Conservation (phyloP, 2,329 filamentous ascomycete species). For the Ciborinia camelliae region DNA sequence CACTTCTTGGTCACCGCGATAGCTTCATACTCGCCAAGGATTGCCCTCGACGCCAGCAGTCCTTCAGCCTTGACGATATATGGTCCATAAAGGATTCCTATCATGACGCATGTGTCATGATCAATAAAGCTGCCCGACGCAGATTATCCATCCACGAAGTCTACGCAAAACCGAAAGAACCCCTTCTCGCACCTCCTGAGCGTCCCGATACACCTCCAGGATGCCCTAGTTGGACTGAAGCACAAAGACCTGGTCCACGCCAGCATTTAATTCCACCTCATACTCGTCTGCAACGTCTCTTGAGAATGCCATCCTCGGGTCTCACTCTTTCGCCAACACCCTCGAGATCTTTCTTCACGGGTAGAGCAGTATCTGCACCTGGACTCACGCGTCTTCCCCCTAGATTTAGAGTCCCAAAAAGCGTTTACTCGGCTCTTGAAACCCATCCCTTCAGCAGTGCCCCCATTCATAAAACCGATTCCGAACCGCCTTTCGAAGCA, state of each 20-base stretch:
- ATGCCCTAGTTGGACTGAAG: conserved; percentile 38
- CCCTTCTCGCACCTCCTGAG: conserved; percentile 32
- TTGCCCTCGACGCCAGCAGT: conserved; percentile 34
- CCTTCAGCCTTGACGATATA: conserved; percentile 40
- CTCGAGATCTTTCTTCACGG: conserved; percentile 2
- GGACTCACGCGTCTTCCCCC: conserved; percentile 13
- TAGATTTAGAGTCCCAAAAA: conserved; percentile 35
- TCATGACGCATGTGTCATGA: conserved; percentile 32
- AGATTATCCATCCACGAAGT: conserved; percentile 30
- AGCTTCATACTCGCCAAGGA: conserved; percentile 31
- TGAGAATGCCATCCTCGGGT: conserved; percentile 25
- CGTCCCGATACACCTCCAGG: conserved; percentile 36
- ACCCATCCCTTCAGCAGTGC: conserved; percentile 35
- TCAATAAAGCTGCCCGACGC: conserved; percentile 25
- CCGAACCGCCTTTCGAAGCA: conserved; percentile 4
- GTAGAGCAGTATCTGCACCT: conserved; percentile 11
- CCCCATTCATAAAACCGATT: conserved; percentile 23
- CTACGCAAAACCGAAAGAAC: conserved; percentile 35
- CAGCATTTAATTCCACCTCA: conserved; percentile 2
- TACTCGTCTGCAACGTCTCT: conserved; percentile 28
- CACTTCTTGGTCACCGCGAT: conserved; percentile 33
- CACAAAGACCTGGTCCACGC: conserved; percentile 26
- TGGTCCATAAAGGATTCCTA: conserved; percentile 35
- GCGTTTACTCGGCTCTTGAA: conserved; percentile 33
- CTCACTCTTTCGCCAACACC: conserved; percentile 19